Evolutionary conservation across 73 alveolate species (phyloP).

Genomic region (Symbiodinium natans): DNA sequence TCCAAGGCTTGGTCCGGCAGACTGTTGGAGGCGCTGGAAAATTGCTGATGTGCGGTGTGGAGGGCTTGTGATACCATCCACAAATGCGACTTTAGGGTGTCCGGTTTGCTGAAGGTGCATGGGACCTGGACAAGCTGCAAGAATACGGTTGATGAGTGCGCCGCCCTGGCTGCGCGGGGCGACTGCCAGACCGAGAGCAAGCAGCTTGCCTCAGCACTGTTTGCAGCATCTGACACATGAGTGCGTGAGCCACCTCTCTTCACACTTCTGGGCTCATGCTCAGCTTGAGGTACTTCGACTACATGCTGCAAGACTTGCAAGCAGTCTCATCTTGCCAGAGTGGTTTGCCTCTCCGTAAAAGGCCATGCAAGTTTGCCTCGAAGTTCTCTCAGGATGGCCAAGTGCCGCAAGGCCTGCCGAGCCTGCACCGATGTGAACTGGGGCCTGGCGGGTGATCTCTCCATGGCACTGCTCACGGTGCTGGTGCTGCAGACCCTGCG

Average conservation of each 20-base stretch:
- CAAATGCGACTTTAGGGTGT: no score
- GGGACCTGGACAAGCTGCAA: constrained; percentile 37
- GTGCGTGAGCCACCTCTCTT: background rate
- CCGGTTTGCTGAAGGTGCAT: background rate
- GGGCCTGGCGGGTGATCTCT: constrained; percentile 61
- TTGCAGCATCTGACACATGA: background rate
- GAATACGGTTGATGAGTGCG: constrained; percentile 34
- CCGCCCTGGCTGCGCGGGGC: constrained; percentile 54
- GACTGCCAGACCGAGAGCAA: constrained; percentile 48
- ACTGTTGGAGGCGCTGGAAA: background rate
- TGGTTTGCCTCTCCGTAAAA: background rate
- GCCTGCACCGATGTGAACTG: constrained; percentile 45
- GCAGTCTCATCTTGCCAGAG: background rate
- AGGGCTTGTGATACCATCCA: no score
- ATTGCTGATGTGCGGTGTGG: no score
- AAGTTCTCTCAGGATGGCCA: constrained; percentile 36
- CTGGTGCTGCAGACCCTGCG: constrained; percentile 61
- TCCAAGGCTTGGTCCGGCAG: constrained; percentile 7
- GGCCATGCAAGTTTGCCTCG: background rate
- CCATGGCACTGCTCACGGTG: constrained; percentile 33
- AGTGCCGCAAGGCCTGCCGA: constrained; percentile 80
- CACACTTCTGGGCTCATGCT: background rate
- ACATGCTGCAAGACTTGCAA: constrained; percentile 40
- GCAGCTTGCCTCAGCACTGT: background rate
- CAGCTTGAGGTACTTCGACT: constrained; percentile 42